Evolutionary conservation across 2,329 filamentous ascomycete species (phyloP).

Genomic region (Microcera coccophila): DNA sequence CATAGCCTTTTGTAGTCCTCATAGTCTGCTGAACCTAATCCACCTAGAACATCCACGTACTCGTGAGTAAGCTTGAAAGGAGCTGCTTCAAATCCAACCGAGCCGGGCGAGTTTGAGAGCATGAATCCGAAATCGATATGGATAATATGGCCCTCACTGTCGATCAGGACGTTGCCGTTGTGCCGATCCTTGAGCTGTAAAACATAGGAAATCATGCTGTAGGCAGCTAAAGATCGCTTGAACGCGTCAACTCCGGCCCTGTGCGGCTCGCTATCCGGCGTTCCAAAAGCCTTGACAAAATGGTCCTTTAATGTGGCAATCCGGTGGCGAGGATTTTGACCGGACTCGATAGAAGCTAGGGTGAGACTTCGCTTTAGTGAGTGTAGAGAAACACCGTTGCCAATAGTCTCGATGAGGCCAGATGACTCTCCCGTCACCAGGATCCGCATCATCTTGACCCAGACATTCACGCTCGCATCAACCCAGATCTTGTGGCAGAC

Average conservation of each 20-base stretch:
- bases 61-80: slow-evolving; percentile 85
- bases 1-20: slow-evolving; percentile 73
- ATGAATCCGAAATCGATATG: slow-evolving; percentile 91
- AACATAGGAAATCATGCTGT: slow-evolving; percentile 80
- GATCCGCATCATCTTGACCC: slow-evolving; percentile 85
- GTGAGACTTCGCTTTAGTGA: slow-evolving; percentile 80
- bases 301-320: slow-evolving; percentile 80
- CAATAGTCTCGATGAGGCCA: slow-evolving; percentile 82
- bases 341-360: slow-evolving; percentile 67
- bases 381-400: slow-evolving; percentile 82
- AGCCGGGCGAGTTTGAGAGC: slow-evolving; percentile 80
- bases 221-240: slow-evolving; percentile 75
- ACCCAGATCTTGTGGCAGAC: slow-evolving; percentile 80
- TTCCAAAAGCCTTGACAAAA: slow-evolving; percentile 75
- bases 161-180: slow-evolving; percentile 82
- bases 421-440: slow-evolving; percentile 81
- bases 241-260: slow-evolving; percentile 72
- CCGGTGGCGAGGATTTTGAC: slow-evolving; percentile 67
- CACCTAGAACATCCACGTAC: slow-evolving; percentile 79
- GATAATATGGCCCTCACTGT: slow-evolving; percentile 80
- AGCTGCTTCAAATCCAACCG: slow-evolving; percentile 80
- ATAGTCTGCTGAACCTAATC: slow-evolving; percentile 64
- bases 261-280: slow-evolving; percentile 64
- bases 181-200: slow-evolving; percentile 82
- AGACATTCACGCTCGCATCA: slow-evolving; percentile 71